Conservation (phyloP, 192 early-diverging fungal species). For the Podila epicladia region DNA sequence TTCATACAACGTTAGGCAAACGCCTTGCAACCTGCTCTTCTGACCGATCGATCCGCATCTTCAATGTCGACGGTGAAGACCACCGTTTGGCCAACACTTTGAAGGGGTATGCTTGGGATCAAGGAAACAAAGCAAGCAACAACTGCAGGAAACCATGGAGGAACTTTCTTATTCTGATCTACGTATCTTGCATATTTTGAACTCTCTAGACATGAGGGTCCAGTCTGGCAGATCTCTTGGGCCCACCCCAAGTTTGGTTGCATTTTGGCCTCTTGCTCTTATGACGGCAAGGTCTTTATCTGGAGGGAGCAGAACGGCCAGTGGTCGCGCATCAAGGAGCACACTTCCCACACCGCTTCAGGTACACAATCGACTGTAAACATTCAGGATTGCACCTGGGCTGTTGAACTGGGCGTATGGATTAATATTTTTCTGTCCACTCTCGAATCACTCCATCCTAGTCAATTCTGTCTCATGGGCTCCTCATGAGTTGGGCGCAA, state of each 20-base stretch:
- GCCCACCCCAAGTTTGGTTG: conserved; percentile 98
- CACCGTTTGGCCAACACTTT: conserved; percentile 76
- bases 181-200: neutral
- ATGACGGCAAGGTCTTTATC: conserved; percentile 95
- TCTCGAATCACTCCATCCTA: conserved; percentile 22
- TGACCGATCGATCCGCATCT: conserved; percentile 93
- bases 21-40: conserved; percentile 98
- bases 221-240: conserved; percentile 99
- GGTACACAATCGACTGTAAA: conserved; percentile 57
- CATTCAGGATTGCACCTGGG: neutral
- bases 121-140: neutral
- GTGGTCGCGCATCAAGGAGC: conserved; percentile 88
- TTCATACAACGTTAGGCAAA: conserved; percentile 71
- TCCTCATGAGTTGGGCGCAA: conserved; percentile 94
- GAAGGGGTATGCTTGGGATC: conserved; percentile 64
- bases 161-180: neutral
- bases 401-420: neutral
- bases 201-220: conserved; percentile 86
- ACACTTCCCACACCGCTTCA: conserved; percentile 88
- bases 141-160: neutral
- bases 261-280: conserved; percentile 95
- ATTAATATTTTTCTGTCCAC: neutral
- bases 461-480: conserved; percentile 98
- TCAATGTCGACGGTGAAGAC: conserved; percentile 84
- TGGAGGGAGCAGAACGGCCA: conserved; percentile 92